phyloP scores from a whole-genome alignment of 139 green algal genomes.

The Chlorella sp. region DNA sequence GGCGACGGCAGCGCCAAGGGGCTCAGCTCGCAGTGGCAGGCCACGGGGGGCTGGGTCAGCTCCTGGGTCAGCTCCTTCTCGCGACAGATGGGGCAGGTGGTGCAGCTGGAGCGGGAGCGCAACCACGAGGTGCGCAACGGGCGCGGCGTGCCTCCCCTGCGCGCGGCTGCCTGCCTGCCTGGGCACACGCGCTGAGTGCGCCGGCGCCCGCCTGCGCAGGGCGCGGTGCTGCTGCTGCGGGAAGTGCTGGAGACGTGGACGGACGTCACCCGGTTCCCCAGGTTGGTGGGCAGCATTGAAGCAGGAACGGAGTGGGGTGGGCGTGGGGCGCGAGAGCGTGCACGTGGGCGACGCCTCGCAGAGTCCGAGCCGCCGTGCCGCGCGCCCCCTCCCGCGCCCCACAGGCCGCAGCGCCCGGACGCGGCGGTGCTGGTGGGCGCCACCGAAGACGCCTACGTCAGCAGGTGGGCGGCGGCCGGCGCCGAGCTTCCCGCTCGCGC shows the following conservation, averaged over 20 bases:
- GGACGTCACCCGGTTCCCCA: slow-evolving; percentile 74
- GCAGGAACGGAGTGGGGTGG: no score
- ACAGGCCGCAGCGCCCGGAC: slow-evolving; percentile 64
- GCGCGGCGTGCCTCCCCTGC: no score
- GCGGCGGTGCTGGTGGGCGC: slow-evolving; percentile 79
- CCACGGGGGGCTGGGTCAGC: slow-evolving; percentile 9
- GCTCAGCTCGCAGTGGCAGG: slow-evolving; percentile 21
- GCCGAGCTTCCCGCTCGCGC: no score
- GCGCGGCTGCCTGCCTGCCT: no score
- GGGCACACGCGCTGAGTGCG: slow-evolving; percentile 9
- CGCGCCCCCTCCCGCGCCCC: background rate
- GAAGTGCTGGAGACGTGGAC: slow-evolving; percentile 84
- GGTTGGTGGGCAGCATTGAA: slow-evolving; percentile 21
- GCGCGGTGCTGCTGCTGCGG: slow-evolving; percentile 45
- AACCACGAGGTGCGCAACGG: slow-evolving; percentile 9
- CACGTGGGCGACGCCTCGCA: background rate
- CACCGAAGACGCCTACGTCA: slow-evolving; percentile 78
- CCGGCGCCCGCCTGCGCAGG: no score
- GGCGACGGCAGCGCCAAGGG: background rate
- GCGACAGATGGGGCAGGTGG: slow-evolving; percentile 14
- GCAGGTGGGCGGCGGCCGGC: no score
- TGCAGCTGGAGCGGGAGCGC: slow-evolving; percentile 4
- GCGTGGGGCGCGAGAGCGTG: background rate
- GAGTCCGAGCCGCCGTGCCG: no score
- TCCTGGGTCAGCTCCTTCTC: background rate